phyloP scores from a whole-genome alignment of 108 stramenopile genomes.

The Schizochytrium sp. region DNA sequence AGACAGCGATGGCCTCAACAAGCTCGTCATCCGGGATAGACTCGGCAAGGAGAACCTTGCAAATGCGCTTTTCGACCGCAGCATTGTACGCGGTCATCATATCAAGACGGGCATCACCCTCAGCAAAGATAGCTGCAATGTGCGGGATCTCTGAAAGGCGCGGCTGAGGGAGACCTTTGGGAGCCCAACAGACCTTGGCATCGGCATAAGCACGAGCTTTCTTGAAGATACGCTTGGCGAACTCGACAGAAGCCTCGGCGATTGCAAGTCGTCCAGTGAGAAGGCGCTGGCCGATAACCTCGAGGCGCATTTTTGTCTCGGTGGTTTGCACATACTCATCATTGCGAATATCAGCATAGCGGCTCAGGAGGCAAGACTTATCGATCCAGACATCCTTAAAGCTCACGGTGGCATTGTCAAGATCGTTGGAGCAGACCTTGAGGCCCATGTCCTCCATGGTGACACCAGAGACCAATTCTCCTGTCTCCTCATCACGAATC shows the following conservation, averaged over 20 bases:
- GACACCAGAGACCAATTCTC: neutral
- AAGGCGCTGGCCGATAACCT: slow-evolving; percentile 69
- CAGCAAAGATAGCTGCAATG: slow-evolving; percentile 64
- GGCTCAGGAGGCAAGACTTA: slow-evolving; percentile 28
- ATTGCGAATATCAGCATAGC: slow-evolving; percentile 61
- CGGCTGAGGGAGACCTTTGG: slow-evolving; percentile 22
- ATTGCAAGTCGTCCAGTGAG: slow-evolving; percentile 69
- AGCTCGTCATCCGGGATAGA: slow-evolving; percentile 60
- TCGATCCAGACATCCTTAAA: slow-evolving; percentile 65
- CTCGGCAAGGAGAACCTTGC: slow-evolving; percentile 15
- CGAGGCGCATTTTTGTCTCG: slow-evolving; percentile 64
- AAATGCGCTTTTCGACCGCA: slow-evolving; percentile 46
- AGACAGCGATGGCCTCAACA: slow-evolving; percentile 66
- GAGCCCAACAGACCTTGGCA: slow-evolving; percentile 43
- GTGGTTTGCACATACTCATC: slow-evolving; percentile 60
- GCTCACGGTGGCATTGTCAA: slow-evolving; percentile 68
- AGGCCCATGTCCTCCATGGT: slow-evolving; percentile 55
- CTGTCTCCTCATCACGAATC: slow-evolving; percentile 36
- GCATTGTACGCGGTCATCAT: slow-evolving; percentile 53
- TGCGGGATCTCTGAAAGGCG: slow-evolving; percentile 66
- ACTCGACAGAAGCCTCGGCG: slow-evolving; percentile 66
- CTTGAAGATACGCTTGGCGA: slow-evolving; percentile 61
- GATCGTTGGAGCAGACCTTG: slow-evolving; percentile 69
- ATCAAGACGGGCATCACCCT: slow-evolving; percentile 49
- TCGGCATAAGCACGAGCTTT: slow-evolving; percentile 22